Conservation (phyloP, 306 rosid genomes). For the Castanea mollissima region DNA sequence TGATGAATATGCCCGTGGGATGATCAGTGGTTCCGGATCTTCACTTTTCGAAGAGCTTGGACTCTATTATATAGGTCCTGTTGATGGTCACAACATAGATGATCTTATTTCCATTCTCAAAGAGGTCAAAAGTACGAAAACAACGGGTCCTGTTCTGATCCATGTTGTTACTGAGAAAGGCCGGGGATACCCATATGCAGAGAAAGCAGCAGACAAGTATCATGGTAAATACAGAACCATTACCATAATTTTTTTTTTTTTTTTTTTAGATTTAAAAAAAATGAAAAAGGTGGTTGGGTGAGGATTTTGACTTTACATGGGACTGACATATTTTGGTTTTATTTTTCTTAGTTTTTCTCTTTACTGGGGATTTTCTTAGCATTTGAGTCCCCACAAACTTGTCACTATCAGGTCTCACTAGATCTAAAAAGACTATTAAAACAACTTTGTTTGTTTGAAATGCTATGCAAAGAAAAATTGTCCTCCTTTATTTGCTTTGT, state of each 20-base stretch:
- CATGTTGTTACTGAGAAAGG: conserved; percentile 95
- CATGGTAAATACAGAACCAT: conserved; percentile 55
- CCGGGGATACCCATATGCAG: conserved; percentile 95
- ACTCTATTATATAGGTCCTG: conserved; percentile 95
- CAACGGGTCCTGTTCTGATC: conserved; percentile 90
- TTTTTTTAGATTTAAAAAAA: neutral
- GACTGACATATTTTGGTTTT: neutral
- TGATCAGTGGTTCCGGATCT: conserved; percentile 95
- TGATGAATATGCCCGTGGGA: conserved; percentile 98
- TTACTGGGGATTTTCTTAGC: neutral
- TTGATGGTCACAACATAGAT: conserved; percentile 94
- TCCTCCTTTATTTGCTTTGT: neutral
- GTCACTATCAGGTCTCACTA: neutral
- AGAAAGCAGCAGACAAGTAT: conserved; percentile 87
- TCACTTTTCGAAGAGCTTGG: conserved; percentile 97
- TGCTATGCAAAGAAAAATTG: neutral
- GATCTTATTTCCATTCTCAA: conserved; percentile 82
- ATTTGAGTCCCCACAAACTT: neutral
- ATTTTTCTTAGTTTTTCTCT: neutral
- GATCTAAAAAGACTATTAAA: neutral
- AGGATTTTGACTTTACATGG: neutral
- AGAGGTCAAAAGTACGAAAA: conserved; percentile 82
- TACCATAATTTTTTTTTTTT: neutral
- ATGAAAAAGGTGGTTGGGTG: neutral
- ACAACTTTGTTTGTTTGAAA: neutral